A percentile compares a stretch with the other conserved stretches of the same genome.
Evolutionary conservation across 2,329 filamentous ascomycete genomes (phyloP).

Genomic region (Calonectria pauciramosa): DNA sequence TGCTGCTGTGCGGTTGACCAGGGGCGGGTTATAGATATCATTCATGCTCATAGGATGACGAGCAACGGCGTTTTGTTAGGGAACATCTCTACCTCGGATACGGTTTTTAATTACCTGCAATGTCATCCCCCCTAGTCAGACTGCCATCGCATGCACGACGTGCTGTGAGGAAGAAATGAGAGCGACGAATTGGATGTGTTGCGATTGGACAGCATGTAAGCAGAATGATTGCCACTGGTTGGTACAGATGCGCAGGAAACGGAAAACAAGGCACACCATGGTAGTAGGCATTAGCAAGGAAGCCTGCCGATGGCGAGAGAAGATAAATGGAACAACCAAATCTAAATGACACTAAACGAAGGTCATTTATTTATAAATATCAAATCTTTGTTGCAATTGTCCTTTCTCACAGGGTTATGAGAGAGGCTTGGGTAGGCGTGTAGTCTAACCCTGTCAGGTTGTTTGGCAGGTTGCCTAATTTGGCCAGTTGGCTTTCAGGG

Average conservation of each 20-base stretch:
- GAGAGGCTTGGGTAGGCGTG: neutral
- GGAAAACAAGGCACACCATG: neutral
- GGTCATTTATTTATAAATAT: neutral
- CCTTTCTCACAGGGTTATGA: neutral
- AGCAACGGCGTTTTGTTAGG: neutral
- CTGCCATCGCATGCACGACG: neutral
- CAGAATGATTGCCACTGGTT: neutral
- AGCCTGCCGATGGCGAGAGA: neutral
- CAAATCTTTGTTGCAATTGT: neutral
- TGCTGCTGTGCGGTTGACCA: constrained; percentile 30
- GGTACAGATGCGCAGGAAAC: neutral
- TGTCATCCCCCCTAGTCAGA: neutral
- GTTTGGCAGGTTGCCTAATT: neutral
- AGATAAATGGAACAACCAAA: neutral
- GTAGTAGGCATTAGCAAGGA: neutral
- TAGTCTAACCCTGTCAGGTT: neutral
- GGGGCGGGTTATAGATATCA: constrained; percentile 34
- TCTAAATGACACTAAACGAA: neutral
- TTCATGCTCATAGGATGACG: neutral
- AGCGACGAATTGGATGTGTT: constrained; percentile 4
- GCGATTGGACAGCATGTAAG: constrained; percentile 11
- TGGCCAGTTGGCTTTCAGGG: neutral
- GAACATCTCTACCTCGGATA: constrained; percentile 7
- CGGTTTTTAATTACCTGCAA: neutral
- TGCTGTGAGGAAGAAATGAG: neutral